Evolutionary conservation across 257 asterid species (phyloP), one percentile per base, ranked within the genome.

Genomic region (Plectranthus barbatus): DNA sequence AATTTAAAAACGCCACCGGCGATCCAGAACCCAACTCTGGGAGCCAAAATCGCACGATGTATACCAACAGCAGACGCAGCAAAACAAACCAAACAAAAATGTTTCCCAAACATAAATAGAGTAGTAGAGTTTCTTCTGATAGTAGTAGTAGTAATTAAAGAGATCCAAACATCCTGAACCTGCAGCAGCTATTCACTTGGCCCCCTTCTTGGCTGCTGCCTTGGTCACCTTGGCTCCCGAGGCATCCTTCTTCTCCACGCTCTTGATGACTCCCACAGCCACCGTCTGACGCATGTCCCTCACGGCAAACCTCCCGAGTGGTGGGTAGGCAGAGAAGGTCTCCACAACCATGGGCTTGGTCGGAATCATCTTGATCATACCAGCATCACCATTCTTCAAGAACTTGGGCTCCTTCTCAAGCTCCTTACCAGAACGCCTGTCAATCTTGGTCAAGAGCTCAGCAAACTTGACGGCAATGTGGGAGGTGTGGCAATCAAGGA

Each of bases 171-270:
- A 26, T 5, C 31, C 11, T n/a, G 48, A 13, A 20, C 31, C 31
- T 7, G 8, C 8, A 56, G 9, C 18, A 26, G 31, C 31, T 6
- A 49, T 62, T 70, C 79, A 77, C 63, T 77, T 77, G 56, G 60
- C 83, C 40, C 77, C 83, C 34, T 77, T 77, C 79, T 77, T 77
- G n/a, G 70, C 77, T 15, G 83, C 83, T 18, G 83, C 83, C 56
- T 77, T 77, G 46, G 82, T 77, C 9, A n/a, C n/a, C n/a, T n/a
- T n/a, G n/a, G n/a, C n/a, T n/a, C n/a, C n/a, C n/a, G n/a, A n/a
- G n/a, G n/a, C n/a, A n/a, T n/a, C n/a, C n/a, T n/a, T n/a, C n/a
- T n/a, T n/a, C n/a, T n/a, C n/a, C n/a, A n/a, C n/a, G n/a, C n/a
- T n/a, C n/a, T n/a, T n/a, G n/a, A 77, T 77, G 4, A 77, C 79